Conservation (phyloP, 1,139 yeast species). For the Debaryomycetaceae sp. region DNA sequence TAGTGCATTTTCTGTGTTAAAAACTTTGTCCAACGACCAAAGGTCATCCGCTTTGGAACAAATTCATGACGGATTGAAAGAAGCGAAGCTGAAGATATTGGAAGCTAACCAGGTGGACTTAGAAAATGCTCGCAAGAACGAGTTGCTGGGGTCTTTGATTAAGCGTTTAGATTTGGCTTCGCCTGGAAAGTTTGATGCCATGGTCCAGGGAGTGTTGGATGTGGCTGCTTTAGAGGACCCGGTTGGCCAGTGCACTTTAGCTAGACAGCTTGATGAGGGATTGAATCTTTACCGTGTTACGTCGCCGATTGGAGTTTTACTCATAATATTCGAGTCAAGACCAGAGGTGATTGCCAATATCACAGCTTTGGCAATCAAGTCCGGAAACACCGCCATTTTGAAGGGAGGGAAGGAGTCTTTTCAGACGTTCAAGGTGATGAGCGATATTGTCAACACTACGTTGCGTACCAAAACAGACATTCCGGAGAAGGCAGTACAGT, state of each 20-base stretch:
- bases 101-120: conserved; percentile 74
- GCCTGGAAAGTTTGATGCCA: conserved; percentile 83
- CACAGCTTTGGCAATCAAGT: conserved; percentile 90
- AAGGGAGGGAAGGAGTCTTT: conserved; percentile 96
- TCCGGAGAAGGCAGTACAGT: conserved; percentile 78
- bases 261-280: conserved; percentile 83
- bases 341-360: conserved; percentile 99
- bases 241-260: conserved; percentile 78
- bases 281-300: conserved; percentile 77
- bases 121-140: conserved; percentile 57
- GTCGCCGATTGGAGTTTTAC: conserved; percentile 90
- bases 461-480: conserved; percentile 58
- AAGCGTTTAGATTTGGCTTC: conserved; percentile 80
- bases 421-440: conserved; percentile 80
- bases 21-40: conserved; percentile 69
- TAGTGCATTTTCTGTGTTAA: conserved; percentile 72
- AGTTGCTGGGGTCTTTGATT: conserved; percentile 65
- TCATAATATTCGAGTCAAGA: conserved; percentile 92
- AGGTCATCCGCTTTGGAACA: conserved; percentile 70
- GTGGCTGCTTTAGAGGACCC: conserved; percentile 90
- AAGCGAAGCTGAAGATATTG: conserved; percentile 58
- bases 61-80: conserved; percentile 66
- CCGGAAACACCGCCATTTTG: conserved; percentile 92
- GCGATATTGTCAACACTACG: conserved; percentile 63
- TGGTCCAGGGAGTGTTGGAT: conserved; percentile 92